Conservation (phyloP, 352 stramenopile genomes). For the Peronospora belbahrii region DNA sequence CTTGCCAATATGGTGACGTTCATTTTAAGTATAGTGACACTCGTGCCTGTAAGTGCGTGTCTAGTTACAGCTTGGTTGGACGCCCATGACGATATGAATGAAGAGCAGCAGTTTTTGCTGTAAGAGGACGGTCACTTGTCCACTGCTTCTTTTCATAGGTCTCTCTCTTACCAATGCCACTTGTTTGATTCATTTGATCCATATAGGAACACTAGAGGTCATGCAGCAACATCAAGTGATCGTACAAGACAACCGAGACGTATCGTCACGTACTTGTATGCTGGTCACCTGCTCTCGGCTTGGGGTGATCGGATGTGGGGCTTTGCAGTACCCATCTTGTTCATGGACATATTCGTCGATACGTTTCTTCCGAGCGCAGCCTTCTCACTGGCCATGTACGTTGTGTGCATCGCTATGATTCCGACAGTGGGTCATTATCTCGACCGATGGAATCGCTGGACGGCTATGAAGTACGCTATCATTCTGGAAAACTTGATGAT, state of each 20-base stretch:
- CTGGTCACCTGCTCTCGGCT: conserved; percentile 68
- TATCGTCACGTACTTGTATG: conserved; percentile 68
- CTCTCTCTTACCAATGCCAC: no score
- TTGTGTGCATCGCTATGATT: conserved; percentile 56
- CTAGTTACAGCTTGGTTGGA: conserved; percentile 34
- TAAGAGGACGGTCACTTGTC: no score
- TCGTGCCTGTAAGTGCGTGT: conserved; percentile 38
- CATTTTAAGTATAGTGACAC: conserved; percentile 20
- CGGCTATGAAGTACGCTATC: conserved; percentile 54
- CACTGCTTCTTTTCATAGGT: no score
- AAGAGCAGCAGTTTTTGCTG: conserved; percentile 26
- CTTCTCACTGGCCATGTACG: conserved; percentile 72
- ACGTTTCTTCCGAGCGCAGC: conserved; percentile 65
- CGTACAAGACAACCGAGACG: conserved; percentile 23
- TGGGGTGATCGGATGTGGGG: conserved; percentile 83
- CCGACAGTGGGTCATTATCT: conserved; percentile 56
- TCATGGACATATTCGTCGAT: conserved; percentile 84
- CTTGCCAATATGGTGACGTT: conserved; percentile 11
- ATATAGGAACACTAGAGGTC: background rate
- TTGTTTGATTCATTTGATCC: background rate
- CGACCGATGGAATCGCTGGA: conserved; percentile 59
- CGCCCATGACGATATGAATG: conserved; percentile 3
- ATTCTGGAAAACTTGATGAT: conserved; percentile 68
- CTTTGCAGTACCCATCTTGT: conserved; percentile 75
- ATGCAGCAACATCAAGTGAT: background rate